These are phyloP conservation scores for Noccaea bulbosa DNA, from an alignment of 345 rosid species.

Conservation along the genomic window DNA sequence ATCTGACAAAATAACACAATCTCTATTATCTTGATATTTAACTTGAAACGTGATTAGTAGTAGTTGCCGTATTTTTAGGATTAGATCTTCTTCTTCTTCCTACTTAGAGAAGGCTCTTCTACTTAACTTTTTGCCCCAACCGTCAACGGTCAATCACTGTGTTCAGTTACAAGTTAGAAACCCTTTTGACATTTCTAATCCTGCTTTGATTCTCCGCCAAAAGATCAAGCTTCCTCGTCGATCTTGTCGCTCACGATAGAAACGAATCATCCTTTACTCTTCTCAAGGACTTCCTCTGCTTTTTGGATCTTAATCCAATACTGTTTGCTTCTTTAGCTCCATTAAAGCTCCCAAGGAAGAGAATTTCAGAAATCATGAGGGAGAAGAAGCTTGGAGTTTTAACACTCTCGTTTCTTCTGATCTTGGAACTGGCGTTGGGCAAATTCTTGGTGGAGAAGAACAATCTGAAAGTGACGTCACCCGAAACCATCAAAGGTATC, in stretches of 20 bases:
- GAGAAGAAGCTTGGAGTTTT: background rate
- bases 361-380: background rate
- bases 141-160: background rate
- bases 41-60: background rate
- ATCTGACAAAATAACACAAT: background rate
- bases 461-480: slow-evolving; percentile 17
- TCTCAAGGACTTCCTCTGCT: background rate
- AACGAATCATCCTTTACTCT: slow-evolving; percentile 17
- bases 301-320: background rate
- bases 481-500: slow-evolving; percentile 19
- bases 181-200: background rate
- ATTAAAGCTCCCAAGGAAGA: background rate
- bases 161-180: background rate
- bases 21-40: too few relatives aligned
- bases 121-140: background rate
- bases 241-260: background rate
- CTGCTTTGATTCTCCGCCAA: slow-evolving; percentile 4
- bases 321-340: too few relatives aligned
- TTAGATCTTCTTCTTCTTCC: background rate
- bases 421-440: background rate
- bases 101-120: background rate
- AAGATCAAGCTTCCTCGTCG: slow-evolving; percentile 2
- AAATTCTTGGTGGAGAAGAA: slow-evolving; percentile 23
- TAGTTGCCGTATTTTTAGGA: background rate
- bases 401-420: background rate